Conservation (phyloP, 2,329 filamentous ascomycete genomes). For the Pseudogymnoascus sp. region DNA sequence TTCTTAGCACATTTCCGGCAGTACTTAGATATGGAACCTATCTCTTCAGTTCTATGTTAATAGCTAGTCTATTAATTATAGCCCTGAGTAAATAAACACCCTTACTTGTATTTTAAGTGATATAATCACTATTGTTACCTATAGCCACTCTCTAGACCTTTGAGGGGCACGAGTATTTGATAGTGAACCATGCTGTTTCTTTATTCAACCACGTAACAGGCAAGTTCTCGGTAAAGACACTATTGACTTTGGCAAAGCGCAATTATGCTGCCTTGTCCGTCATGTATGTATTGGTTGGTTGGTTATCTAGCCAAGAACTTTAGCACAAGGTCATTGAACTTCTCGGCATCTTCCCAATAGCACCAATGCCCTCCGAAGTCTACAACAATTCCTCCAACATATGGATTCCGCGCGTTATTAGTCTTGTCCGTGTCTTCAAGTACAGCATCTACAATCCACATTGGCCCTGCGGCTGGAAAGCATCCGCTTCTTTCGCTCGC, state of each 20-base stretch:
- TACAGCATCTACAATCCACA: slow-evolving; percentile 24
- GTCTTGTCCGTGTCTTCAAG: slow-evolving; percentile 13
- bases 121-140: too few relatives aligned
- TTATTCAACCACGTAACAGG: too few relatives aligned
- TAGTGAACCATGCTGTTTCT: too few relatives aligned
- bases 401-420: slow-evolving; percentile 11
- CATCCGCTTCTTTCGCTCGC: slow-evolving; percentile 27
- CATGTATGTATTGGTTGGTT: background rate
- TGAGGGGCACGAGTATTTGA: too few relatives aligned
- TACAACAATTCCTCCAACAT: slow-evolving; percentile 17
- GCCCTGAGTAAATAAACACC: too few relatives aligned
- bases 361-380: slow-evolving; percentile 29
- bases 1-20: too few relatives aligned
- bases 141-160: too few relatives aligned
- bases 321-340: slow-evolving; percentile 21
- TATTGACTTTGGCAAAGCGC: background rate
- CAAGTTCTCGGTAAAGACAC: background rate
- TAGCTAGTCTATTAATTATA: too few relatives aligned
- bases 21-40: too few relatives aligned
- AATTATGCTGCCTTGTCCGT: background rate
- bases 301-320: slow-evolving; percentile 15
- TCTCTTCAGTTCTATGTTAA: too few relatives aligned
- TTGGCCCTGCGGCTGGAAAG: slow-evolving; percentile 24
- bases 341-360: slow-evolving; percentile 26
- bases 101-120: too few relatives aligned